These are phyloP conservation scores for Phytophthora aleatoria DNA, from an alignment of 352 stramenopile species.

Conservation along the genomic window DNA sequence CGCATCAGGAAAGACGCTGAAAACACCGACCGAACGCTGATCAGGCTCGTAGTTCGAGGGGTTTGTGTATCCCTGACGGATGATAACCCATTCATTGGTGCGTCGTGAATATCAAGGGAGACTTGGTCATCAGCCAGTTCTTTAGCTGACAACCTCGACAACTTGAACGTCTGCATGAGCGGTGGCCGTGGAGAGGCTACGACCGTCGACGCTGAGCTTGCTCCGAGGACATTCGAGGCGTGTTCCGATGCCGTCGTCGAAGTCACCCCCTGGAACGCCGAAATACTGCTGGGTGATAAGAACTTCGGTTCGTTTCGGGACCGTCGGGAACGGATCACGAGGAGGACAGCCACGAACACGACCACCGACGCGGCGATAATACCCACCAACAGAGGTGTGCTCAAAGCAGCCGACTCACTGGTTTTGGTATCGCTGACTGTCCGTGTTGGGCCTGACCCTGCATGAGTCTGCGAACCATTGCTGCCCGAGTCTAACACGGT, in stretches of 20 bases:
- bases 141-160: slow-evolving; percentile 15
- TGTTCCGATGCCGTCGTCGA: slow-evolving; percentile 20
- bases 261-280: slow-evolving; percentile 24
- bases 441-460: slow-evolving; percentile 8
- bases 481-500: neutral
- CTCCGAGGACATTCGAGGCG: slow-evolving; percentile 8
- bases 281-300: slow-evolving; percentile 19
- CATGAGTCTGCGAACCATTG: slow-evolving; percentile 7
- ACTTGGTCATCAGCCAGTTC: slow-evolving; percentile 5
- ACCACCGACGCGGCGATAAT: slow-evolving; percentile 25
- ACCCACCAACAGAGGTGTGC: slow-evolving; percentile 10
- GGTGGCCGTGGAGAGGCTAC: slow-evolving; percentile 16
- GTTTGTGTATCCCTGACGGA: slow-evolving; percentile 2
- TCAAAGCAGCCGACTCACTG: slow-evolving; percentile 4
- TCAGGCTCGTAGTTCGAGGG: slow-evolving; percentile 16
- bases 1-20: slow-evolving; percentile 18
- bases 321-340: slow-evolving; percentile 23
- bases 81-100: neutral
- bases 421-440: neutral
- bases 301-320: slow-evolving; percentile 16
- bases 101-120: slow-evolving; percentile 14
- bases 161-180: slow-evolving; percentile 27
- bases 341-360: slow-evolving; percentile 18
- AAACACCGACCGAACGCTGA: slow-evolving; percentile 30
- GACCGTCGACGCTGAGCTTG: slow-evolving; percentile 18